phyloP scores from a whole-genome alignment of 306 rosid genomes.

The Quercus dentata region DNA sequence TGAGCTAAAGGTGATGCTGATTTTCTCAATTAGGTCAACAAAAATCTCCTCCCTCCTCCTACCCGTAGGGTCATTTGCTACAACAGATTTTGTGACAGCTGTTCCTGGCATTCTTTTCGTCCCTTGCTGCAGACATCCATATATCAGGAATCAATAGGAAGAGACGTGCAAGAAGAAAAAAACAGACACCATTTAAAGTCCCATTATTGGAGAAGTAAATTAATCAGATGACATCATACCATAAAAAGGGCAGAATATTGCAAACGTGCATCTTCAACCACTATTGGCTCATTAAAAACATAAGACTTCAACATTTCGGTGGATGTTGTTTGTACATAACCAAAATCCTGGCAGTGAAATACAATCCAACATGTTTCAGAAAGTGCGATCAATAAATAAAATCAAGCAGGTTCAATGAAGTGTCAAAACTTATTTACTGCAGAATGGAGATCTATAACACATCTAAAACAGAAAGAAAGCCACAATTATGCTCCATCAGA shows the following conservation, averaged over 20 bases:
- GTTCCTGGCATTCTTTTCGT: slow-evolving; percentile 84
- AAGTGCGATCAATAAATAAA: background rate
- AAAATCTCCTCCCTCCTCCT: slow-evolving; percentile 87
- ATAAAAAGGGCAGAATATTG: slow-evolving; percentile 46
- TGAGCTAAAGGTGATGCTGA: slow-evolving; percentile 87
- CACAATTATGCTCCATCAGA: background rate
- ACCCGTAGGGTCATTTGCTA: slow-evolving; percentile 79
- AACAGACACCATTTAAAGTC: slow-evolving; percentile 7
- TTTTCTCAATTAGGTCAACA: slow-evolving; percentile 90
- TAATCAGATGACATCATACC: slow-evolving; percentile 35
- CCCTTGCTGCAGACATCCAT: slow-evolving; percentile 66
- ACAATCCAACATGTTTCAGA: slow-evolving; percentile 11
- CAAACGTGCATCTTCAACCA: slow-evolving; percentile 55
- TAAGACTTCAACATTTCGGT: slow-evolving; percentile 81
- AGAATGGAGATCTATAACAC: background rate
- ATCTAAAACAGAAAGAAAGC: background rate
- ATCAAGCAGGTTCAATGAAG: background rate
- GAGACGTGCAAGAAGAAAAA: slow-evolving; percentile 1
- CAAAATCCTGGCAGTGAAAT: slow-evolving; percentile 65
- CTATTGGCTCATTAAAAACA: slow-evolving; percentile 73
- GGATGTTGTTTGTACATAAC: slow-evolving; percentile 82
- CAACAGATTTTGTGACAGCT: slow-evolving; percentile 88
- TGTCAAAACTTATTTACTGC: background rate
- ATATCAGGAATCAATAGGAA: slow-evolving; percentile 13
- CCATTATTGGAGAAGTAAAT: background rate